Conservation (phyloP, 352 stramenopile genomes). For the Pythium apleroticum region DNA sequence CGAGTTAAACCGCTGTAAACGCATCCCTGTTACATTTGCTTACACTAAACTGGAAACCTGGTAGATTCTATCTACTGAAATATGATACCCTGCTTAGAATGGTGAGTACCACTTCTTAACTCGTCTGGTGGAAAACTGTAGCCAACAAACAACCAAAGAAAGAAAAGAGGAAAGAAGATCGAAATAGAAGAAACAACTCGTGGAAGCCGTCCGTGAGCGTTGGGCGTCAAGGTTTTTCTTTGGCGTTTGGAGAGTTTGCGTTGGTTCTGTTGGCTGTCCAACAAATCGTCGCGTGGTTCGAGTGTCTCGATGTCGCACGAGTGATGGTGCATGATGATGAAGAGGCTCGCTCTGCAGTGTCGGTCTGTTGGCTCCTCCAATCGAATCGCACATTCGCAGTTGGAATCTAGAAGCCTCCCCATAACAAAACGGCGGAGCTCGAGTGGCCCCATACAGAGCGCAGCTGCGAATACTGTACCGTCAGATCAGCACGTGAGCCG, state of each 20-base stretch:
- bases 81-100: too few relatives aligned
- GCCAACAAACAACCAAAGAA: constrained; percentile 20
- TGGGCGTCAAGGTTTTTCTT: neutral
- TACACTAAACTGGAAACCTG: too few relatives aligned
- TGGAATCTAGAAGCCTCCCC: constrained; percentile 2
- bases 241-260: neutral
- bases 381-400: constrained; percentile 1
- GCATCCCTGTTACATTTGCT: too few relatives aligned
- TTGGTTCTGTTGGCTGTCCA: neutral
- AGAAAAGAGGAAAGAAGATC: constrained; percentile 14
- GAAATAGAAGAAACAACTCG: constrained; percentile 22
- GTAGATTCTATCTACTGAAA: too few relatives aligned
- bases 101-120: too few relatives aligned
- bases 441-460: neutral
- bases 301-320: constrained; percentile 2
- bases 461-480: neutral
- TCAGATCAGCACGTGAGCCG: neutral
- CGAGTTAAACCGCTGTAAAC: too few relatives aligned
- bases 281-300: neutral
- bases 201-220: neutral
- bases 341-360: neutral
- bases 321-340: constrained; percentile 4
- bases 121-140: too few relatives aligned
- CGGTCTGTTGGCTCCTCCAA: neutral
- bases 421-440: neutral